Conservation (phyloP, 78 protist species). For the Bigelowiella natans region DNA sequence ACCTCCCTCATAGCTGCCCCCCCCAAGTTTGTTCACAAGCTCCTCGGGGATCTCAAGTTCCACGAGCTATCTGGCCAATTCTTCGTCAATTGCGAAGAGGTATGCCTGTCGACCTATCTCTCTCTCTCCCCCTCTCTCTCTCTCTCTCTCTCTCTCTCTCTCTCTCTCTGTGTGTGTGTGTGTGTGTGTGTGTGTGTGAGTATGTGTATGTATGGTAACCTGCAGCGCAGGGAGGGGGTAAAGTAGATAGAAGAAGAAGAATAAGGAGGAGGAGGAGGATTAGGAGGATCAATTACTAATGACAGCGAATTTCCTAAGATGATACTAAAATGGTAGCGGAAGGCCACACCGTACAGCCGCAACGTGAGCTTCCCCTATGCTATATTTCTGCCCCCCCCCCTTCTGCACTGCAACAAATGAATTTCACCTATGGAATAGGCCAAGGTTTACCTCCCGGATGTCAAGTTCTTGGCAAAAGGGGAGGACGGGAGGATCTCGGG, state of each 20-base stretch:
- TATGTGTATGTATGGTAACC: background rate
- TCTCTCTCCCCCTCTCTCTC: background rate
- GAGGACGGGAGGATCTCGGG: background rate
- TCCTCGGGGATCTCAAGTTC: background rate
- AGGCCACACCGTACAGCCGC: background rate
- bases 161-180: background rate
- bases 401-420: too few relatives aligned
- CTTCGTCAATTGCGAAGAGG: background rate
- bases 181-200: background rate
- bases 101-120: background rate
- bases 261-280: background rate
- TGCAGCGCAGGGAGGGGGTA: background rate
- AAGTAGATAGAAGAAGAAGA: background rate
- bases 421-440: too few relatives aligned
- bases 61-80: background rate
- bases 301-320: too few relatives aligned
- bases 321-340: too few relatives aligned
- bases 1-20: background rate
- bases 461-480: background rate
- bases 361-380: background rate
- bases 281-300: background rate
- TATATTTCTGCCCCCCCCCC: background rate
- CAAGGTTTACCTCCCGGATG: background rate
- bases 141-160: background rate
- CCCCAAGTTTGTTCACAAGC: background rate